A percentile compares a stretch with the other conserved stretches of the same genome.
Evolutionary conservation across 768 basidiomycete species (phyloP).

Genomic region (Pleurotus ostreatus): DNA sequence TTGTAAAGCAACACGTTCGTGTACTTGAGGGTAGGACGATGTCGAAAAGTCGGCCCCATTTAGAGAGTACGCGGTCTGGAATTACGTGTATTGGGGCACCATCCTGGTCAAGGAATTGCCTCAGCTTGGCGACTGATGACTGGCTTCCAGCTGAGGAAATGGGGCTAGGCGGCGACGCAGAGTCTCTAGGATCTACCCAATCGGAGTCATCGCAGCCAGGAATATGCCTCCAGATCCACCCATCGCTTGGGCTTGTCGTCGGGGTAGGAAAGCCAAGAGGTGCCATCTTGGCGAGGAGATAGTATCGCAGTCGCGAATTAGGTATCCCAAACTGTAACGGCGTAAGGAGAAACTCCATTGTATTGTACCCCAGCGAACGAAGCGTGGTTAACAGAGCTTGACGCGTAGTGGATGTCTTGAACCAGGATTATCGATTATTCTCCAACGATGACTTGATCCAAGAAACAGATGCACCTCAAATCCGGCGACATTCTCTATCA

Average conservation of each 20-base stretch:
- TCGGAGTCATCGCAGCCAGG: constrained; percentile 34
- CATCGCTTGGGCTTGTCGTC: constrained; percentile 9
- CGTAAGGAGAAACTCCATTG: constrained; percentile 62
- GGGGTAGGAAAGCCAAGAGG: constrained; percentile 34
- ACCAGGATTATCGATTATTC: constrained; percentile 8
- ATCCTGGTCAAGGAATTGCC: neutral
- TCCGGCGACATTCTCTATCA: constrained; percentile 81
- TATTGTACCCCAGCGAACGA: constrained; percentile 48
- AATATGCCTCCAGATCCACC: constrained; percentile 45
- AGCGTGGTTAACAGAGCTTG: constrained; percentile 50
- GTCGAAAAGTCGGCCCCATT: constrained; percentile 80
- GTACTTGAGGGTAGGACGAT: constrained; percentile 62
- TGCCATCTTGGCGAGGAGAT: constrained; percentile 60
- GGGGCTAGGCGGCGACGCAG: neutral
- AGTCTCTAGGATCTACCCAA: constrained; percentile 37
- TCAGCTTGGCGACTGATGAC: neutral
- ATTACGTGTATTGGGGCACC: constrained; percentile 26
- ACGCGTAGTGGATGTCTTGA: constrained; percentile 64
- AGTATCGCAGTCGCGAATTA: constrained; percentile 79
- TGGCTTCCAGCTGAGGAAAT: neutral
- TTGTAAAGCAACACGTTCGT: constrained; percentile 77
- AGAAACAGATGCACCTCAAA: constrained; percentile 58
- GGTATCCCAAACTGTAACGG: constrained; percentile 79
- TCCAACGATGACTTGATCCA: neutral
- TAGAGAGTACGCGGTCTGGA: constrained; percentile 58